Percentiles rank a stretch among this genome's conserved stretches.
These are phyloP conservation scores for Metschnikowia sp. DNA, from an alignment of 805 yeast genomes.

Conservation along the genomic window DNA sequence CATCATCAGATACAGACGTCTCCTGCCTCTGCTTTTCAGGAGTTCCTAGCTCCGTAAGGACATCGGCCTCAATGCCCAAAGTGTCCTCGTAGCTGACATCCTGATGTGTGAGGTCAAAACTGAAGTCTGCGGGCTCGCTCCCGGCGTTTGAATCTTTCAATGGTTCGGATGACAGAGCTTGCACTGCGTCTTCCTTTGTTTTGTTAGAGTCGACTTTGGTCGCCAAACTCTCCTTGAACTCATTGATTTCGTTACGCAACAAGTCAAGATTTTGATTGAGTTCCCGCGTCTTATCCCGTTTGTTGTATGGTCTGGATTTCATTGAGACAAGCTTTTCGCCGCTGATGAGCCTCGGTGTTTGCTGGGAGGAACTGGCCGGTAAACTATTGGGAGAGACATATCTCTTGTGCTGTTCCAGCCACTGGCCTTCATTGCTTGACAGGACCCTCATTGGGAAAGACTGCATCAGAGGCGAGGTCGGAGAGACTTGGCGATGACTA, in stretches of 20 bases:
- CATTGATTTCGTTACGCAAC: constrained; percentile 41
- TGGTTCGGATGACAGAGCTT: neutral
- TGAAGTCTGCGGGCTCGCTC: constrained; percentile 24
- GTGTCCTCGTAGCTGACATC: constrained; percentile 40
- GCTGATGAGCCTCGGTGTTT: neutral
- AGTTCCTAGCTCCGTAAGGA: constrained; percentile 20
- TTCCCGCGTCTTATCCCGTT: constrained; percentile 30
- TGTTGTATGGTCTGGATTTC: constrained; percentile 1
- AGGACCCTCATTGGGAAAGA: neutral
- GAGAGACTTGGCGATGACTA: constrained; percentile 1
- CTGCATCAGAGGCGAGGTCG: neutral
- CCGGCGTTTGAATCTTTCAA: neutral
- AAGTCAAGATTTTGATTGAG: constrained; percentile 41
- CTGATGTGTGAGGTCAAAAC: constrained; percentile 38
- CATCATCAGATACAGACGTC: neutral
- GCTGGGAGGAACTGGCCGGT: neutral
- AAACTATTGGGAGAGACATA: neutral
- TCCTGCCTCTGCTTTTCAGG: neutral
- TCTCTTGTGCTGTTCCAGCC: neutral
- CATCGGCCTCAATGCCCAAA: constrained; percentile 34
- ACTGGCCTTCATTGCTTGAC: neutral
- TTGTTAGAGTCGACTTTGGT: constrained; percentile 8
- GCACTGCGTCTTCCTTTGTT: neutral
- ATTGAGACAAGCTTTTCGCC: neutral
- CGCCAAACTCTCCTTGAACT: constrained; percentile 41